phyloP scores from a whole-genome alignment of 257 asterid species.

The Gardenia jasminoides region DNA sequence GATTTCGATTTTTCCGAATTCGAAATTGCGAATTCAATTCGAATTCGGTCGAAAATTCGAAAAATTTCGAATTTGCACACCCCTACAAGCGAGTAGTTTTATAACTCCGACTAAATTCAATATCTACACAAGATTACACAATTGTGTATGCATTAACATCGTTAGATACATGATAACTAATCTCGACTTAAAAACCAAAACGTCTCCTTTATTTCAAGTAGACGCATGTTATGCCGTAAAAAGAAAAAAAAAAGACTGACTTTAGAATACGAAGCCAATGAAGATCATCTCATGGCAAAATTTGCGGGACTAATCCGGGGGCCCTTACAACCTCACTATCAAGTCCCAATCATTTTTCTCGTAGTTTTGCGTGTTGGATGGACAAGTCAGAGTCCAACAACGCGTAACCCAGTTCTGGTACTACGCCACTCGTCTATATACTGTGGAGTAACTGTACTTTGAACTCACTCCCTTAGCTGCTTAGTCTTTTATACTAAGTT shows the following conservation, averaged over 20 bases:
- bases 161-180: too few relatives aligned
- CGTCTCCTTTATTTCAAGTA: background rate
- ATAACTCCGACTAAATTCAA: too few relatives aligned
- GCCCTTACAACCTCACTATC: background rate
- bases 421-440: background rate
- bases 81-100: background rate
- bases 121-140: too few relatives aligned
- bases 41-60: too few relatives aligned
- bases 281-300: background rate
- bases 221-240: background rate
- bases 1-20: too few relatives aligned
- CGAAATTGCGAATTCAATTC: too few relatives aligned
- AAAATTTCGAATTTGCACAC: too few relatives aligned
- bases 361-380: background rate
- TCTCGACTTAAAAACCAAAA: too few relatives aligned
- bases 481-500: too few relatives aligned
- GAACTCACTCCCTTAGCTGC: background rate
- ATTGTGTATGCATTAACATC: too few relatives aligned
- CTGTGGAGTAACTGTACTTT: background rate
- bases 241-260: background rate
- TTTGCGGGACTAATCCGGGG: background rate
- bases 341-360: background rate
- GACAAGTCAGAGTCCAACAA: constrained; percentile 6
- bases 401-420: background rate
- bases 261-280: background rate